Evolutionary conservation across 192 early-diverging fungal genomes (phyloP).

Genomic region (Coemansia sp.): DNA sequence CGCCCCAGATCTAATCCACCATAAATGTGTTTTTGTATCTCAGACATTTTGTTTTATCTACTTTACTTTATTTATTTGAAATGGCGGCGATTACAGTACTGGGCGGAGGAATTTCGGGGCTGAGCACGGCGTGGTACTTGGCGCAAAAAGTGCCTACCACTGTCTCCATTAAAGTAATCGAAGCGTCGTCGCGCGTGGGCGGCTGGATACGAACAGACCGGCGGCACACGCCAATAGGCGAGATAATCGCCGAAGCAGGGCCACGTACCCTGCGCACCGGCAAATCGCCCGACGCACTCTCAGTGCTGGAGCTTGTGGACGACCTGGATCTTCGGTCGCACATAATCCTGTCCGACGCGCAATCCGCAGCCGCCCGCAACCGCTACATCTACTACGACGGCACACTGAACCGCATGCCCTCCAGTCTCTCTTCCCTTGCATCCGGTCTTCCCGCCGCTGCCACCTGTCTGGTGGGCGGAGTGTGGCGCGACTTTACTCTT

Average conservation of each 20-base stretch:
- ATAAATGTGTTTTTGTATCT: too few species aligned
- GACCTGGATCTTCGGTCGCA: constrained; percentile 59
- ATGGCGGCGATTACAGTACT: constrained; percentile 62
- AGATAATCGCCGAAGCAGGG: constrained; percentile 68
- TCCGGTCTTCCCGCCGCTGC: constrained; percentile 59
- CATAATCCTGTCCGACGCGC: constrained; percentile 60
- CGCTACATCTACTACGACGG: constrained; percentile 77
- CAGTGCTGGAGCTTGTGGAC: constrained; percentile 76
- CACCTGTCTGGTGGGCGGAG: constrained; percentile 57
- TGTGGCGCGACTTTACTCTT: constrained; percentile 31
- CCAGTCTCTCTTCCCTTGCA: constrained; percentile 46
- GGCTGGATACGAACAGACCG: constrained; percentile 83
- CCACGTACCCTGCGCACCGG: constrained; percentile 79
- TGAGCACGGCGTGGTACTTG: constrained; percentile 80
- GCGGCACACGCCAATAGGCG: constrained; percentile 23
- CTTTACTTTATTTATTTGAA: neutral
- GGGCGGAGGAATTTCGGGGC: constrained; percentile 89
- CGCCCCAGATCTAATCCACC: constrained; percentile 8
- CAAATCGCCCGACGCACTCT: constrained; percentile 61
- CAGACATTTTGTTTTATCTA: neutral
- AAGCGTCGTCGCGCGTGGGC: constrained; percentile 66
- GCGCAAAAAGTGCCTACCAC: constrained; percentile 48
- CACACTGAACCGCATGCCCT: constrained; percentile 67
- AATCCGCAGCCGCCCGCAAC: constrained; percentile 72
- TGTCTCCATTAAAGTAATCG: constrained; percentile 68